Evolutionary conservation across 2,329 filamentous ascomycete species (phyloP).

Genomic region (Coniosporium tulheliwenetii): DNA sequence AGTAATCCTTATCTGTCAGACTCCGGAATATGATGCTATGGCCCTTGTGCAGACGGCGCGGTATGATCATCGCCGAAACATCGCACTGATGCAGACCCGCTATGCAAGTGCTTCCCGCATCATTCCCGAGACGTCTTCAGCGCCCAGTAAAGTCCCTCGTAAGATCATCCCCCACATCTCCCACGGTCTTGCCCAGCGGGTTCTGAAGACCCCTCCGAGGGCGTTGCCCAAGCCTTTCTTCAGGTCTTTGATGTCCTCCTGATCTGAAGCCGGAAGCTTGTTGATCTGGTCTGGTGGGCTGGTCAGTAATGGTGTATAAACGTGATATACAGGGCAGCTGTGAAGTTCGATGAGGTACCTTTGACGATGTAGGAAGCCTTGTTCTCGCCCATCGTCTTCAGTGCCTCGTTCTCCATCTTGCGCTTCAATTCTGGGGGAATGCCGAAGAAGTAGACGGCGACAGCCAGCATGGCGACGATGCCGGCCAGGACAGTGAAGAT

Average conservation of each 20-base stretch:
- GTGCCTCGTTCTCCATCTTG: constrained; percentile 27
- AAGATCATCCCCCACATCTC: constrained; percentile 9
- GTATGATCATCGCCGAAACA: no score
- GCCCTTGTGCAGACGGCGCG: no score
- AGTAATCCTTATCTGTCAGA: no score
- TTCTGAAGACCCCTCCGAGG: constrained; percentile 18
- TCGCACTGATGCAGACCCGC: no score
- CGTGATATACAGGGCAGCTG: no score
- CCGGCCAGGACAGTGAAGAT: constrained; percentile 13
- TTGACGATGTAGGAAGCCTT: constrained; percentile 17
- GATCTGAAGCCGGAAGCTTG: constrained; percentile 14
- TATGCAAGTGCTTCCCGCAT: no score
- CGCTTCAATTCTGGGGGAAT: constrained; percentile 31
- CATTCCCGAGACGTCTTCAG: constrained; percentile 1
- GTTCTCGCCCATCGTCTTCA: constrained; percentile 37
- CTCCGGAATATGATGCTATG: no score
- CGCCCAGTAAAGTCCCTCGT: constrained; percentile 11
- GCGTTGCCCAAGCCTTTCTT: constrained; percentile 16
- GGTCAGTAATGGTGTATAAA: not conserved
- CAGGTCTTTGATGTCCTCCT: constrained; percentile 17
- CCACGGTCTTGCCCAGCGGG: constrained; percentile 17
- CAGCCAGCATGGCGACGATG: constrained; percentile 18
- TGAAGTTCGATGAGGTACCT: not conserved
- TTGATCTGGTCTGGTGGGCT: constrained; percentile 8
- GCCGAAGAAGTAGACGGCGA: constrained; percentile 30